Base-by-base conservation (phyloP, 306 rosid species). In the Cicer cuneatum region DNA sequence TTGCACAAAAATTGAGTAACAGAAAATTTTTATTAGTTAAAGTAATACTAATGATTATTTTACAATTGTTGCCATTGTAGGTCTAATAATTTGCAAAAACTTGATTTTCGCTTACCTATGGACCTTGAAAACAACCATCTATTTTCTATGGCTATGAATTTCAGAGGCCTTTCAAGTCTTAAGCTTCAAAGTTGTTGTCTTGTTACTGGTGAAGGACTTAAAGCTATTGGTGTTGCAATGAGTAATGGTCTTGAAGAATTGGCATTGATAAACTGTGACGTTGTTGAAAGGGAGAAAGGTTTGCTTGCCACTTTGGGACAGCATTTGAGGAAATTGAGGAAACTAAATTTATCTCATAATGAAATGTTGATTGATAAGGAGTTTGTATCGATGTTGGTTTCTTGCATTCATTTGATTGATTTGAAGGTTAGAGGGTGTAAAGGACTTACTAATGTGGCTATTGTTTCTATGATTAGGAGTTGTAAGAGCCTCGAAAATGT, bases 131-230 rank as follows among this genome's bases (percentile, higher is more conserved):
- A 94, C 72, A 78, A 76, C 11, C 99, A 94, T 64, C 87, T 94
- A 6, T 47, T 46, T 3, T 85, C 95, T 13, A 61, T 85, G 4
- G 87, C 99, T 0, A 7, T 8, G 5, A 86, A 85, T 53, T 83
- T 87, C n/a, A 67, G 79, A 13, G 48, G 79, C 13, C 86, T 94
- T 6, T 77, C 77, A 0, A 79, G 80, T 61, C 83, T 94, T 1
- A 82, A 89, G 69, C 94, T 94, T 56, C 96, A 92, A 49, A 94
- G 97, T 52, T 88, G 97, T 38, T 91, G 91, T 45, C 92, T 94
- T 5, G 88, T 90, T 2, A 88, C 84, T 1, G 99, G 99, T 0
- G 92, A 91, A 58, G 99, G 96, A 33, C 72, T 94, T 2, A 88
- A 78, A 77, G 88, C 92, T 13, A 60, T 94, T 2, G 88, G 86